A percentile compares a stretch with the other conserved stretches of the same genome.
These are phyloP conservation scores for Bidens hawaiensis DNA, from an alignment of 140 eudicot species.

Conservation along the genomic window DNA sequence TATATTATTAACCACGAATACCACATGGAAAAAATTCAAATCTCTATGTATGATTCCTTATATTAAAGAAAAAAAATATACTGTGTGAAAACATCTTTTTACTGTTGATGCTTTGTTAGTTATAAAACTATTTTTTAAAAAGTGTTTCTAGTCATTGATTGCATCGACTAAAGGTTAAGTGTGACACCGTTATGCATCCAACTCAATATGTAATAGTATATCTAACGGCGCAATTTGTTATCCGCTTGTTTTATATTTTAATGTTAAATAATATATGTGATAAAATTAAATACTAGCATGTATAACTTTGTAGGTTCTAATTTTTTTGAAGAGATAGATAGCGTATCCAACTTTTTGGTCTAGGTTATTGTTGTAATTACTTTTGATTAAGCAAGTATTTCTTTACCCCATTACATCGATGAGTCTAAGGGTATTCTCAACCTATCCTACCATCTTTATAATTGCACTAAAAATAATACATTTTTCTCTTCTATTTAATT, in stretches of 20 bases:
- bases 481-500: no score
- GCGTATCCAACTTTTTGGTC: neutral
- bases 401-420: neutral
- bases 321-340: no score
- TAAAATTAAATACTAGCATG: no score
- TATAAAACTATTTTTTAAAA: no score
- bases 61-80: no score
- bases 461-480: no score
- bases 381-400: neutral
- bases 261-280: no score
- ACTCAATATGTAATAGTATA: neutral
- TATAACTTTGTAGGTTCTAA: no score
- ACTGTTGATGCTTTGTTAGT: neutral
- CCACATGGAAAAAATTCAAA: neutral
- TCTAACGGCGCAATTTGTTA: neutral
- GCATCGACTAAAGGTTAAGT: neutral
- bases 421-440: no score
- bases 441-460: no score
- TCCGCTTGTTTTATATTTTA: no score
- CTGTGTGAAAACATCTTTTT: neutral
- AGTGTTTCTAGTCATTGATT: neutral
- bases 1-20: neutral
- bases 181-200: no score
- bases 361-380: neutral
- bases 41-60: neutral